A percentile compares a stretch with the other conserved stretches of the same genome.
phyloP scores from a whole-genome alignment of 192 early-diverging fungal genomes.

The Rhizophagus sp. region DNA sequence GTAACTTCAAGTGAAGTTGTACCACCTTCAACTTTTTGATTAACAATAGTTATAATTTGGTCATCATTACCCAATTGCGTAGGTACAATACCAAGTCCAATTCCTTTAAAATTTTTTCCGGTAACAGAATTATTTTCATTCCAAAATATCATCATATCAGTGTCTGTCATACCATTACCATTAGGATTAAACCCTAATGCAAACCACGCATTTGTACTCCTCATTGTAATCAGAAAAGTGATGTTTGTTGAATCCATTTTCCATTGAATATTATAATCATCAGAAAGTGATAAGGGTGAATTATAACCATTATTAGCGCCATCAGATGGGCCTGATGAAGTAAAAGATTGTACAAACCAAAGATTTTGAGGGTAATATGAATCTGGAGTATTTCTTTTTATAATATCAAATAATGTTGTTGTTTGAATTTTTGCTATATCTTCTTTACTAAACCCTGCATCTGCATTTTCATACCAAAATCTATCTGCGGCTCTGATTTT shows the following conservation, averaged over 20 bases:
- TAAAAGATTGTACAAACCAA: background rate
- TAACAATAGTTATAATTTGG: background rate
- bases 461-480: constrained; percentile 53
- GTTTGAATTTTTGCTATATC: background rate
- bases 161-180: background rate
- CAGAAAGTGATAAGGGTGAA: background rate
- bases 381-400: background rate
- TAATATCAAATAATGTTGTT: background rate
- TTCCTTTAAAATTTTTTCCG: background rate
- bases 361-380: background rate
- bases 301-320: background rate
- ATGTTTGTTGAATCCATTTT: background rate
- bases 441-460: background rate
- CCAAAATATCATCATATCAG: background rate
- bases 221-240: background rate
- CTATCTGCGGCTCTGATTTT: constrained; percentile 49
- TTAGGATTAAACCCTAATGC: background rate
- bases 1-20: background rate
- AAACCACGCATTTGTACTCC: background rate
- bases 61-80: background rate
- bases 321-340: background rate
- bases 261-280: background rate
- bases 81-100: background rate
- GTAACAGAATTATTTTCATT: background rate
- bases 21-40: background rate